A percentile compares a stretch with the other conserved stretches of the same genome.
Conservation (phyloP, 2,329 filamentous ascomycete species). For the Trichoderma asperellum region DNA sequence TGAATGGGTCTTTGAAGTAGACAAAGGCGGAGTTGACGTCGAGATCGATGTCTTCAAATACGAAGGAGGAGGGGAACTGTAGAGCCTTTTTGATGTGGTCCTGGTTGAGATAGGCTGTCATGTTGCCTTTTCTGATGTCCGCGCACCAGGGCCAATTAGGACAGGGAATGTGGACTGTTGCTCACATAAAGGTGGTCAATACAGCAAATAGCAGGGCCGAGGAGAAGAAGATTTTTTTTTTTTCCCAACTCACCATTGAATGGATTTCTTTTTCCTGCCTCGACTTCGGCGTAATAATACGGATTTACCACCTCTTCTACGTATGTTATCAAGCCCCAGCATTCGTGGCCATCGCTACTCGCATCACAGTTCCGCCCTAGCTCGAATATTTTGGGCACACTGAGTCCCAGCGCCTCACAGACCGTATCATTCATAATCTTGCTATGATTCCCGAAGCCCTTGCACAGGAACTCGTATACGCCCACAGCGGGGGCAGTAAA, state of each 20-base stretch:
- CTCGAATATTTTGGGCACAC: constrained; percentile 50
- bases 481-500: constrained; percentile 24
- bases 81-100: constrained; percentile 31
- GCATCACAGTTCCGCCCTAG: constrained; percentile 70
- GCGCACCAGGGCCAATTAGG: constrained; percentile 24
- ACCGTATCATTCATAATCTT: constrained; percentile 30
- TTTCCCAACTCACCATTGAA: constrained; percentile 46
- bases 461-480: constrained; percentile 32
- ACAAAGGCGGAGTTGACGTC: constrained; percentile 73
- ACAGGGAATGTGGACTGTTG: constrained; percentile 28
- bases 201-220: neutral
- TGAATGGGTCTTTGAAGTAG: constrained; percentile 1
- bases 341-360: constrained; percentile 84
- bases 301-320: constrained; percentile 44
- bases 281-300: constrained; percentile 47
- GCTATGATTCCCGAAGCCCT: constrained; percentile 4
- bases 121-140: constrained; percentile 31
- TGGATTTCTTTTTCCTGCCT: constrained; percentile 45
- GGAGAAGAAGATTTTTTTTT: neutral
- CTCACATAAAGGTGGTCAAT: neutral
- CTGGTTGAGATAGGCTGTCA: constrained; percentile 37
- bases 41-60: constrained; percentile 88
- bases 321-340: constrained; percentile 50
- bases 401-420: constrained; percentile 40
- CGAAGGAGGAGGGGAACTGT: constrained; percentile 64